Conservation (phyloP, 176 grass and related monocot genomes). For the Bonia amplexicaulis region DNA sequence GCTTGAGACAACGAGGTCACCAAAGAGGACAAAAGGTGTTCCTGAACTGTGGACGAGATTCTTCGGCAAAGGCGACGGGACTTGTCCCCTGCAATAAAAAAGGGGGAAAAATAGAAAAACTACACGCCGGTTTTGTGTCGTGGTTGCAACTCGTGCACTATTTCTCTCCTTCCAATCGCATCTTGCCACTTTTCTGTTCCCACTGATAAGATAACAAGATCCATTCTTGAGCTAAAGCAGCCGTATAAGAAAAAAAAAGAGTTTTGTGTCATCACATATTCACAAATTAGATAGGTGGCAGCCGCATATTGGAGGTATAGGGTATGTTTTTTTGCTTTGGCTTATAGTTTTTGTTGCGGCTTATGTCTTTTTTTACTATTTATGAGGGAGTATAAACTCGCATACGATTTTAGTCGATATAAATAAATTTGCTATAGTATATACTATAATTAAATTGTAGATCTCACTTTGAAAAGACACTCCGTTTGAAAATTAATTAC, state of each 20-base stretch:
- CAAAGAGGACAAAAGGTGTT: not conserved
- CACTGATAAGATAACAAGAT: not conserved
- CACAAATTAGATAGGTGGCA: not conserved
- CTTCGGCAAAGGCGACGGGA: slow-evolving; percentile 11
- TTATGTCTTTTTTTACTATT: too few relatives aligned
- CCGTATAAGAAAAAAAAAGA: not conserved
- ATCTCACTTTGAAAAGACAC: too few relatives aligned
- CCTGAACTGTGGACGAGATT: not conserved
- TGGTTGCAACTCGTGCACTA: not conserved
- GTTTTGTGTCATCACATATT: too few relatives aligned
- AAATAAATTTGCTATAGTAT: too few relatives aligned
- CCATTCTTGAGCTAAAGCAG: not conserved
- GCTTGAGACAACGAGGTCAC: not conserved
- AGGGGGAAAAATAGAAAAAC: not conserved
- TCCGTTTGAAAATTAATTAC: too few relatives aligned
- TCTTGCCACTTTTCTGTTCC: not conserved
- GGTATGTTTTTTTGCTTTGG: too few relatives aligned
- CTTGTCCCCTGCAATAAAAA: not conserved
- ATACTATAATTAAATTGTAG: too few relatives aligned
- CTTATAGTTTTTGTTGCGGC: too few relatives aligned
- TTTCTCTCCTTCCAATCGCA: not conserved
- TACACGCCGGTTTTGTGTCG: not conserved
- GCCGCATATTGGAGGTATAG: too few relatives aligned
- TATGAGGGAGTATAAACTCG: too few relatives aligned
- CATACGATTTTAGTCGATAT: too few relatives aligned